phyloP scores from a whole-genome alignment of 768 basidiomycete genomes.

The Suillus luteus region DNA sequence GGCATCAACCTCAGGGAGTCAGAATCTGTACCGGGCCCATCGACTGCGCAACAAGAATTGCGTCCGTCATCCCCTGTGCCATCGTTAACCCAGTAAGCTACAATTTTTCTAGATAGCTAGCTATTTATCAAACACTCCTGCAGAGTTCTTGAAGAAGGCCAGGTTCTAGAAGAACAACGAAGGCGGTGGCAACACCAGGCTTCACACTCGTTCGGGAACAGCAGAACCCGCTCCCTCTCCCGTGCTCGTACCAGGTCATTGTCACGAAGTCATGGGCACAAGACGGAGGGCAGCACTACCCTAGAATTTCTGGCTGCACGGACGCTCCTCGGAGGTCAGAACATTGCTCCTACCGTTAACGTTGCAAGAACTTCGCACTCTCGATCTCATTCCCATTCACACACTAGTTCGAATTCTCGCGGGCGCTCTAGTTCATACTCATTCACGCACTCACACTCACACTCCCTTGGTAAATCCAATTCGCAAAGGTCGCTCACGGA shows the following conservation, averaged over 20 bases:
- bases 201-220: constrained; percentile 62
- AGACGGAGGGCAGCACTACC: constrained; percentile 26
- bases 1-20: neutral
- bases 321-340: constrained; percentile 67
- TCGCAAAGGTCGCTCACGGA: constrained; percentile 35
- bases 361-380: constrained; percentile 26
- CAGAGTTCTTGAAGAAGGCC: constrained; percentile 70
- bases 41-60: constrained; percentile 49
- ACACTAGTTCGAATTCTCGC: constrained; percentile 21
- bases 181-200: constrained; percentile 69
- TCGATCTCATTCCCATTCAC: constrained; percentile 32
- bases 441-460: constrained; percentile 38
- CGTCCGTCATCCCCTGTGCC: constrained; percentile 59
- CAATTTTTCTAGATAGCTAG: neutral
- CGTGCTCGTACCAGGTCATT: constrained; percentile 34
- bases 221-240: constrained; percentile 59
- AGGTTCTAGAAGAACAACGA: constrained; percentile 62
- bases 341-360: constrained; percentile 45
- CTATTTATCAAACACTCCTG: constrained; percentile 2
- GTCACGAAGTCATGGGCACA: constrained; percentile 22
- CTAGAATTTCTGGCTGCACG: constrained; percentile 67
- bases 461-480: constrained; percentile 38
- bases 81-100: constrained; percentile 52
- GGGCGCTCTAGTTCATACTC: constrained; percentile 28
- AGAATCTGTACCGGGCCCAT: constrained; percentile 3